Percentiles rank a stretch among this genome's conserved stretches.
phyloP scores from a whole-genome alignment of 352 stramenopile species.

The Halophytophthora batemanensis region DNA sequence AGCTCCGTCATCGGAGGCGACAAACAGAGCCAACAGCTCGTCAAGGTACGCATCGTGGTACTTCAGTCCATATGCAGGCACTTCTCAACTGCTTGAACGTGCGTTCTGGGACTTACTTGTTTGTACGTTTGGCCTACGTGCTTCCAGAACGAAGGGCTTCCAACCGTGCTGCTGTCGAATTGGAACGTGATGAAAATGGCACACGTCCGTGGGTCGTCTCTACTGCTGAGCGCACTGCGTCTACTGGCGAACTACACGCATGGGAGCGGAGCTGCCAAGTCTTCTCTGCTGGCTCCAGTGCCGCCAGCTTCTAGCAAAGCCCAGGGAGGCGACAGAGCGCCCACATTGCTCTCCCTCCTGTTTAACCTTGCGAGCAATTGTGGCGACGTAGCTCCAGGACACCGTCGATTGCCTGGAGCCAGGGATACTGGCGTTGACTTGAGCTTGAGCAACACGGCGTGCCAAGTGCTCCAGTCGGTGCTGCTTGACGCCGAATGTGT shows the following conservation, averaged over 20 bases:
- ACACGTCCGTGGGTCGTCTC: conserved; percentile 30
- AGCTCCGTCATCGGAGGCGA: conserved; percentile 39
- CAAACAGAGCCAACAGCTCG: conserved; percentile 29
- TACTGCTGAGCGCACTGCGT: conserved; percentile 41
- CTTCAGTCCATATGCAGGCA: background rate
- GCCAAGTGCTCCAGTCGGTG: conserved; percentile 38
- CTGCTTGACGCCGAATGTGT: conserved; percentile 56
- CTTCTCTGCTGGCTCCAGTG: conserved; percentile 23
- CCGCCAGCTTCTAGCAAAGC: conserved; percentile 5
- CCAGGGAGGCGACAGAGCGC: conserved; percentile 6
- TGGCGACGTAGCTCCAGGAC: conserved; percentile 10
- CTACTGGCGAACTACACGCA: conserved; percentile 50
- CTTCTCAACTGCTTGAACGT: conserved; percentile 1
- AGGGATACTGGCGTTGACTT: conserved; percentile 11
- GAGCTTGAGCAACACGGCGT: conserved; percentile 29
- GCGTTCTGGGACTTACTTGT: background rate
- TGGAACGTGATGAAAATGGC: conserved; percentile 56
- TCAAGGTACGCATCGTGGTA: conserved; percentile 23
- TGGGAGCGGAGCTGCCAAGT: conserved; percentile 38
- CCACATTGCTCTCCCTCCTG: conserved; percentile 19
- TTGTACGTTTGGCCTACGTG: background rate
- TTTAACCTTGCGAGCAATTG: conserved; percentile 20
- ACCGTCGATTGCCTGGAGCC: conserved; percentile 1
- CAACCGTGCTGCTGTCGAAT: conserved; percentile 38
- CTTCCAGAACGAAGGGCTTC: conserved; percentile 34